Evolutionary conservation across 2,329 filamentous ascomycete species (phyloP).

Genomic region (Ciborinia camelliae): DNA sequence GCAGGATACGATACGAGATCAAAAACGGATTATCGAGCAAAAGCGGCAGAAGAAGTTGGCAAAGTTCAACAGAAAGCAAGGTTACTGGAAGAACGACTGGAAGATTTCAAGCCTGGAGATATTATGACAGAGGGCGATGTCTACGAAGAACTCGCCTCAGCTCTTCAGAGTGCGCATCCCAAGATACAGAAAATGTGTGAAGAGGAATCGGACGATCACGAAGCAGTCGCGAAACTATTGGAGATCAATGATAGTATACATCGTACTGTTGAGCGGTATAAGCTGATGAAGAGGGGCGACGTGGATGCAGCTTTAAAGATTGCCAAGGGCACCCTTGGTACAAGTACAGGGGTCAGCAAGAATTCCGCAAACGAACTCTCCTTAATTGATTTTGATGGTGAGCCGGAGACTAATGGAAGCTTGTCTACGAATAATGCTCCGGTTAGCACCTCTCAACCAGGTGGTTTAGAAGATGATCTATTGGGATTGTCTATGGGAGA

Average conservation of each 20-base stretch:
- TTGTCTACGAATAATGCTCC: slow-evolving; percentile 43
- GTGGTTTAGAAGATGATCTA: slow-evolving; percentile 82
- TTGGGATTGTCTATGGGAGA: slow-evolving; percentile 77
- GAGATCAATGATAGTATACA: slow-evolving; percentile 99
- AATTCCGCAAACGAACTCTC: slow-evolving; percentile 76
- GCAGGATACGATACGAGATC: slow-evolving; percentile 92
- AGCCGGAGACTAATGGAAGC: slow-evolving; percentile 55
- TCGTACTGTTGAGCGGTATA: slow-evolving; percentile 91
- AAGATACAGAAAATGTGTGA: slow-evolving; percentile 99
- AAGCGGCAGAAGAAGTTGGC: slow-evolving; percentile 90
- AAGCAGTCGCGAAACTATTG: slow-evolving; percentile 90
- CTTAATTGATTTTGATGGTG: slow-evolving; percentile 83
- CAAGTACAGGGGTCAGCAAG: slow-evolving; percentile 61
- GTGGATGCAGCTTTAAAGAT: slow-evolving; percentile 78
- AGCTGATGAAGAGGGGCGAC: slow-evolving; percentile 93
- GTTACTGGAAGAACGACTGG: slow-evolving; percentile 87
- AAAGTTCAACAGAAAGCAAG: slow-evolving; percentile 96
- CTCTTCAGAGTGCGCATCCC: slow-evolving; percentile 88
- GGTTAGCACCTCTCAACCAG: slow-evolving; percentile 42
- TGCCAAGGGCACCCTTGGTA: slow-evolving; percentile 73
- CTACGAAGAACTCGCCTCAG: slow-evolving; percentile 80
- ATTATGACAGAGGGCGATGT: slow-evolving; percentile 66
- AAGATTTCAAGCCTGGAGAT: slow-evolving; percentile 78
- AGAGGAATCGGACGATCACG: slow-evolving; percentile 94
- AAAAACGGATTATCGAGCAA: slow-evolving; percentile 96